A percentile compares a stretch with the other conserved stretches of the same genome.
Evolutionary conservation across 2,329 filamentous ascomycete genomes (phyloP).

Genomic region (Paraconiothyrium brasiliense): DNA sequence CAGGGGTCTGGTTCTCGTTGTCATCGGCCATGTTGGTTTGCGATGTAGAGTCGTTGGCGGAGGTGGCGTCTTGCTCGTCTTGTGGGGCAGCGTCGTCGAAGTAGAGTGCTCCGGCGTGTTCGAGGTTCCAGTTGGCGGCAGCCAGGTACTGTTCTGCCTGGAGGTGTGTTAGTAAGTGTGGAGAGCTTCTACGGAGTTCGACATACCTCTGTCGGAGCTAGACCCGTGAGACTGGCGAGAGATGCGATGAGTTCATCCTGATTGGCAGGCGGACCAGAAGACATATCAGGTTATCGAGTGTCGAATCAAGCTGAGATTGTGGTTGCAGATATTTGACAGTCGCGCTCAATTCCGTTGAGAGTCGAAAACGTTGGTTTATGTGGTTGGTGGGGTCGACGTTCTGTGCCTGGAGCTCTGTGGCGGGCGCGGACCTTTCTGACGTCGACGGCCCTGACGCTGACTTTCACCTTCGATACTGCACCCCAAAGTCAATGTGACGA

Average conservation of each 20-base stretch:
- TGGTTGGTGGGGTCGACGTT: background rate
- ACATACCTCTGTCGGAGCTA: conserved; percentile 44
- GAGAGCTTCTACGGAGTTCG: conserved; percentile 40
- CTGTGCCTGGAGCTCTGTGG: conserved; percentile 18
- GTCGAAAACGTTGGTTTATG: background rate
- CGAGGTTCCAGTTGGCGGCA: conserved; percentile 57
- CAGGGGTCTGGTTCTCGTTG: conserved; percentile 34
- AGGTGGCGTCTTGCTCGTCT: conserved; percentile 20
- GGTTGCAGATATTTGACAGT: background rate
- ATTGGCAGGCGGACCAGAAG: conserved; percentile 39
- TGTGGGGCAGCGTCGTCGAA: conserved; percentile 50
- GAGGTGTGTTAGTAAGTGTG: conserved; percentile 34
- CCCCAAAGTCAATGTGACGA: no score
- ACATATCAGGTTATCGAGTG: conserved; percentile 35
- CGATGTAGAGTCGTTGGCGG: background rate
- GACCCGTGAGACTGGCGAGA: conserved; percentile 47
- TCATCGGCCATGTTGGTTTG: conserved; percentile 47
- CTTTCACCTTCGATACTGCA: background rate
- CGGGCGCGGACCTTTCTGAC: background rate
- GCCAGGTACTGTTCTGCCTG: conserved; percentile 57
- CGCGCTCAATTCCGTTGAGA: background rate
- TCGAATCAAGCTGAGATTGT: background rate
- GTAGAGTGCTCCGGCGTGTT: conserved; percentile 56
- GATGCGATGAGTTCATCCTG: conserved; percentile 48
- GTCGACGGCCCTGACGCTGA: background rate